These are phyloP conservation scores for Colletotrichum brevisporum DNA, from an alignment of 2,329 filamentous ascomycete genomes.

Conservation along the genomic window DNA sequence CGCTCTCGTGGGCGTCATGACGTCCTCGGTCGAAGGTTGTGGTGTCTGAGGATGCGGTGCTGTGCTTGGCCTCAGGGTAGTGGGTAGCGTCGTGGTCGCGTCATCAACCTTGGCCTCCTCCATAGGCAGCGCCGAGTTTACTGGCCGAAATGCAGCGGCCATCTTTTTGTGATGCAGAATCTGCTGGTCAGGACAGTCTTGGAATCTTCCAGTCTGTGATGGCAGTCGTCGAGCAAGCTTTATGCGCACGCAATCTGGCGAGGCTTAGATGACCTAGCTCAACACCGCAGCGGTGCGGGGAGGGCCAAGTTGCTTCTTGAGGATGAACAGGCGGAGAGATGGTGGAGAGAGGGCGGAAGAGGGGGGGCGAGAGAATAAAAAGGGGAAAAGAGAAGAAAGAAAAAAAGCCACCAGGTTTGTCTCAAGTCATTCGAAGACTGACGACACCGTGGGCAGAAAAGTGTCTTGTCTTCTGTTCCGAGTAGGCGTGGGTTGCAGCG, in stretches of 20 bases:
- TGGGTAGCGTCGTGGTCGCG: constrained; percentile 54
- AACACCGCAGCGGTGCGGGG: constrained; percentile 10
- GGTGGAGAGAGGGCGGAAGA: not conserved
- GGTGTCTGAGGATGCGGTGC: constrained; percentile 47
- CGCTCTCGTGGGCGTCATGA: constrained; percentile 74
- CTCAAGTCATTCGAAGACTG: constrained; percentile 39
- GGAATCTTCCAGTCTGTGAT: constrained; percentile 39
- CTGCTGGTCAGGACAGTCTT: constrained; percentile 9
- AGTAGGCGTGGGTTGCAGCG: not conserved
- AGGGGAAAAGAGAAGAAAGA: constrained; percentile 1
- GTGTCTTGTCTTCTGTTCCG: constrained; percentile 6
- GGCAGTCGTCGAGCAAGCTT: constrained; percentile 28
- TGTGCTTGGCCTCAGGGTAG: constrained; percentile 53
- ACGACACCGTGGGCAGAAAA: not conserved
- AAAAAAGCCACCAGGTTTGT: constrained; percentile 16
- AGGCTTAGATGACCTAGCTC: constrained; percentile 23
- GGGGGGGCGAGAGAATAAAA: not conserved
- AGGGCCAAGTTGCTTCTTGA: not conserved
- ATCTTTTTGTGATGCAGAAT: constrained; percentile 47
- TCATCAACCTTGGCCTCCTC: constrained; percentile 50
- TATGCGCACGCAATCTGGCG: constrained; percentile 18
- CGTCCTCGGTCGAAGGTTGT: constrained; percentile 56
- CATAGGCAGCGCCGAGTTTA: constrained; percentile 58
- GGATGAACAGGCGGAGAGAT: constrained; percentile 3
- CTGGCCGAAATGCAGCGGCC: constrained; percentile 64